These are phyloP conservation scores for Coniella lustricola DNA, from an alignment of 2,329 filamentous ascomycete species.

Conservation along the genomic window DNA sequence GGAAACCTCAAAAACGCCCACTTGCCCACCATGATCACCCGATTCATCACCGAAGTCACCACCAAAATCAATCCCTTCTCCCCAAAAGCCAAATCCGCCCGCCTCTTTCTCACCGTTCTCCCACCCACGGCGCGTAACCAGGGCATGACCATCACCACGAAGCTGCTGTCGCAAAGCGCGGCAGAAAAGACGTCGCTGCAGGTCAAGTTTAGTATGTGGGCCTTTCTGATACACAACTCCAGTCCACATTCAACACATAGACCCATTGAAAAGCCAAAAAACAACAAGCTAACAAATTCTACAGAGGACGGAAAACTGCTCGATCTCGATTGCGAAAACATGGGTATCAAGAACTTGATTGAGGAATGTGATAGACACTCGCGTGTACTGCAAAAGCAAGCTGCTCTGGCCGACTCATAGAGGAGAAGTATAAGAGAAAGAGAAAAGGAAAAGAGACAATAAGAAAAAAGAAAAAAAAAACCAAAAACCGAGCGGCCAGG, in stretches of 20 bases:
- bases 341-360: constrained; percentile 78
- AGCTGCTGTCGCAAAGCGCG: constrained; percentile 63
- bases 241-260: too few species aligned
- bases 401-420: constrained; percentile 56
- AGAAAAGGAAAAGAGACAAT: neutral
- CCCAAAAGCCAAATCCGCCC: constrained; percentile 68
- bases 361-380: constrained; percentile 90
- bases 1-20: too few species aligned
- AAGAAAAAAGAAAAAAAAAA: neutral
- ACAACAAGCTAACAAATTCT: neutral
- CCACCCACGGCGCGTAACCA: constrained; percentile 68
- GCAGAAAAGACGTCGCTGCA: constrained; percentile 61
- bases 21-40: constrained; percentile 68
- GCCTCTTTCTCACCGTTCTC: constrained; percentile 79
- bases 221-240: too few species aligned
- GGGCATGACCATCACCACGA: constrained; percentile 71
- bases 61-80: constrained; percentile 93
- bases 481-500: too few species aligned
- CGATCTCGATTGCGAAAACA: constrained; percentile 69
- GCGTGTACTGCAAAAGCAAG: constrained; percentile 70
- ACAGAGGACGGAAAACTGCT: constrained; percentile 90
- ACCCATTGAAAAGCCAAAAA: too few species aligned
- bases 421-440: neutral
- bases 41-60: constrained; percentile 77
- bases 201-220: constrained; percentile 74